Evolutionary conservation across 768 basidiomycete species (phyloP), one percentile per base, ranked within the genome.

Genomic region (Chalciporus pseudorubinellus): DNA sequence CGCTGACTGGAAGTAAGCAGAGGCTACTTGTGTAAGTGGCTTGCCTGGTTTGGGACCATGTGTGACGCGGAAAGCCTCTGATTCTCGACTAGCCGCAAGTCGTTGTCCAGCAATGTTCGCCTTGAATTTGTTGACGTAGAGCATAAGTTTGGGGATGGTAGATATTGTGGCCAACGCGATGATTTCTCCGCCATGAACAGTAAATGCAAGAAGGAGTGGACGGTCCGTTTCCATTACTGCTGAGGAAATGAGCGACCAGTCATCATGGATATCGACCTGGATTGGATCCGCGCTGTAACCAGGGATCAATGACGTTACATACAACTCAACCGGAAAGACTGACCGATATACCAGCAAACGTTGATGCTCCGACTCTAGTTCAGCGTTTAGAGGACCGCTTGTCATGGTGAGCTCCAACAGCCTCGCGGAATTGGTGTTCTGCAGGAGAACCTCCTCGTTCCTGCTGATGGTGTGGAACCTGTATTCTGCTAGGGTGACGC

Each of bases 11-110:
- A 93, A 67, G 82, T 92, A 89, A 26, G 90, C 88, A 55, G 88
- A 83, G 2, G 92, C 91, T n/a, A 93, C 89, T 12, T 87, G 82
- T 2, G 89, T 89, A 14, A 94, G 72, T 2, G 91, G 84, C 56
- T 91, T 92, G 45, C 85, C 85, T 7, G 87, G 87, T 60, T 81
- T 85, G 6, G 87, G 84, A 6, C 77, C 73, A n/a, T 80, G 80
- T 13, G 83, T 82, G n/a, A 79, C 77, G 20, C 86, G 77, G 75
- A 89, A 94, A 1, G 85, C 83, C 52, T 78, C 78, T 1, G 91
- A 92, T 69, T 92, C 89, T 34, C 83, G 77, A 55, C 82, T 83
- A 3, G 92, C 92, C 1, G 86, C 89, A 56, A 84, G 80, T 39
- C 80, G 77, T 64, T 94, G 91, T 6, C 78, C 73, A 34, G 85